A percentile compares a stretch with the other conserved stretches of the same genome.
Conservation (phyloP, 2,329 filamentous ascomycete species). For the Fonsecaea pedrosoi region DNA sequence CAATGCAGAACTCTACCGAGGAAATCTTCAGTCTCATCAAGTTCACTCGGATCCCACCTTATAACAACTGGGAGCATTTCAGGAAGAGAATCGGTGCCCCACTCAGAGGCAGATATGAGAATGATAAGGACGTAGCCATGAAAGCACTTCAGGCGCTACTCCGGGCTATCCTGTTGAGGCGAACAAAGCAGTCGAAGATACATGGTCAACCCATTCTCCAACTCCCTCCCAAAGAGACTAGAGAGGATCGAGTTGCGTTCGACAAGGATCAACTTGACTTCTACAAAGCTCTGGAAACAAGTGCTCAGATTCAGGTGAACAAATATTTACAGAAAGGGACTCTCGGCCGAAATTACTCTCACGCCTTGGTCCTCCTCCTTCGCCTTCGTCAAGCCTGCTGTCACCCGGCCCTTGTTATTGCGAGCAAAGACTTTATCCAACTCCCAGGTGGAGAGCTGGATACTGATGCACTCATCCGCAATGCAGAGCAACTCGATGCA, state of each 20-base stretch:
- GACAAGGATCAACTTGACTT: constrained; percentile 68
- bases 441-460: constrained; percentile 53
- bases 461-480: constrained; percentile 61
- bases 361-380: constrained; percentile 78
- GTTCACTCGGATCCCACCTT: constrained; percentile 79
- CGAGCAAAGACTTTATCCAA: constrained; percentile 64
- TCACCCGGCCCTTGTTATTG: constrained; percentile 70
- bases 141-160: constrained; percentile 74
- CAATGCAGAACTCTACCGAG: constrained; percentile 84
- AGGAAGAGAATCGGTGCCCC: constrained; percentile 60
- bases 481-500: constrained; percentile 63
- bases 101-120: constrained; percentile 52
- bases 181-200: constrained; percentile 78
- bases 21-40: constrained; percentile 79
- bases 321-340: constrained; percentile 65
- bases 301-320: constrained; percentile 75
- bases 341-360: constrained; percentile 76
- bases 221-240: constrained; percentile 70
- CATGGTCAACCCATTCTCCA: constrained; percentile 78
- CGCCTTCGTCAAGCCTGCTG: constrained; percentile 82
- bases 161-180: constrained; percentile 79
- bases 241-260: constrained; percentile 69
- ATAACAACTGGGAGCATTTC: constrained; percentile 70
- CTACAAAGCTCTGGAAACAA: constrained; percentile 70
- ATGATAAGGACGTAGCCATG: constrained; percentile 65